Percentiles rank a stretch among this genome's conserved stretches.
These are phyloP conservation scores for Beta corolliflora DNA, from an alignment of 179 eudicot species.

Conservation along the genomic window DNA sequence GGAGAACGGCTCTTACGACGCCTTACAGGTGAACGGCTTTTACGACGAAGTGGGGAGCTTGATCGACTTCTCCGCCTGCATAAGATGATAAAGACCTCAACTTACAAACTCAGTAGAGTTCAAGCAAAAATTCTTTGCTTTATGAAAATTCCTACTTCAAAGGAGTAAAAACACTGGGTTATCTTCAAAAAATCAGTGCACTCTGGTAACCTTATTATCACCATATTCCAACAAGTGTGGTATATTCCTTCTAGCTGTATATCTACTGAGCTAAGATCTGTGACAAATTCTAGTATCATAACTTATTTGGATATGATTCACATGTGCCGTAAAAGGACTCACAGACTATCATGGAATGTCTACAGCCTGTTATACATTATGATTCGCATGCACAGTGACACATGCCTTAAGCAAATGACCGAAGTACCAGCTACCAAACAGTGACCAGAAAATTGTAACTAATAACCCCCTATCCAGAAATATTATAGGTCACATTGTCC, in stretches of 20 bases:
- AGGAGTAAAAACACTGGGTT: neutral
- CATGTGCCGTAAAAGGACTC: neutral
- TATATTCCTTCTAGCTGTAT: neutral
- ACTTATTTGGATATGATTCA: neutral
- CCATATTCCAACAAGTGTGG: neutral
- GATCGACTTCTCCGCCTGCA: constrained; percentile 81
- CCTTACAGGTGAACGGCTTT: constrained; percentile 83
- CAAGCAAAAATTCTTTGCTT: constrained; percentile 3
- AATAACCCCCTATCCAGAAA: neutral
- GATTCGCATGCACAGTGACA: neutral
- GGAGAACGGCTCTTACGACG: constrained; percentile 80
- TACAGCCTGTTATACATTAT: neutral
- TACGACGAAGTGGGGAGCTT: constrained; percentile 58
- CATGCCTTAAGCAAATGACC: neutral
- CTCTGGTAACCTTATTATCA: neutral
- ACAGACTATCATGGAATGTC: neutral
- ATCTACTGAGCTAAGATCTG: neutral
- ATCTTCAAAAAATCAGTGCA: neutral
- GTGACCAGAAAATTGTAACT: neutral
- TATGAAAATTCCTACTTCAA: neutral
- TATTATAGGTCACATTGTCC: too few species aligned
- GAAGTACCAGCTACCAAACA: neutral
- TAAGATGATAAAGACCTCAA: constrained; percentile 19
- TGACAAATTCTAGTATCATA: neutral
- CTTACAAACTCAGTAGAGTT: neutral